Percentiles rank a stretch among this genome's conserved stretches.
Evolutionary conservation across 2,329 filamentous ascomycete genomes (phyloP).

Genomic region (Aureobasidium zeae): DNA sequence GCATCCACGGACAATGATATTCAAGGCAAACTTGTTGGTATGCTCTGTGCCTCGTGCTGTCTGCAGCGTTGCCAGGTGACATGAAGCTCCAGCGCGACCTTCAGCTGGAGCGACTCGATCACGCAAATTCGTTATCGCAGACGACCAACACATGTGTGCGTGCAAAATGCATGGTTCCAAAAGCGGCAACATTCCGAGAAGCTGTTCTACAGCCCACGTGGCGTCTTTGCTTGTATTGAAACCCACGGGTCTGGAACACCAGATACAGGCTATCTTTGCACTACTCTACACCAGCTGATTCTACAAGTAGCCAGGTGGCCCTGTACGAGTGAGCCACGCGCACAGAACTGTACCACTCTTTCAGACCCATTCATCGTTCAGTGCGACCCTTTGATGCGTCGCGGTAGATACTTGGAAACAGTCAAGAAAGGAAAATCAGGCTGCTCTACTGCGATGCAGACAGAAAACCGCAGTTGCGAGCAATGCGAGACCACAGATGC

Average conservation of each 20-base stretch:
- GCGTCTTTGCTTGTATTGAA: neutral
- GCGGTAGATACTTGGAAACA: neutral
- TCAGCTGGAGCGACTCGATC: neutral
- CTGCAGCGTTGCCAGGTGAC: neutral
- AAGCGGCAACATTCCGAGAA: conserved; percentile 7
- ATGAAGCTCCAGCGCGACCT: neutral
- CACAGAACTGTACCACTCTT: conserved; percentile 1
- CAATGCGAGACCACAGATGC: conserved; percentile 12
- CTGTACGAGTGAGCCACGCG: conserved; percentile 12
- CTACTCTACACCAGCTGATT: neutral
- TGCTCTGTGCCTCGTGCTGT: neutral
- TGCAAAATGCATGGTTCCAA: neutral
- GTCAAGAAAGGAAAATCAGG: conserved; percentile 4
- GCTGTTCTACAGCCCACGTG: conserved; percentile 7
- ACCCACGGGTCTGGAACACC: neutral
- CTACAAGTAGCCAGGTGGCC: conserved; percentile 1
- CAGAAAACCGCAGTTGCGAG: conserved; percentile 8
- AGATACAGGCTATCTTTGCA: conserved; percentile 2
- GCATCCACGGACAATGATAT: neutral
- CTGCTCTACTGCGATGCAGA: conserved; percentile 6
- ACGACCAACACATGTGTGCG: neutral
- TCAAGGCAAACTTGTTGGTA: conserved; percentile 1
- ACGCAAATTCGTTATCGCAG: neutral
- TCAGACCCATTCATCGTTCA: conserved; percentile 2
- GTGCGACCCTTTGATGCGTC: conserved; percentile 10